Base-by-base conservation (phyloP, 306 rosid species). In the Bauhinia variegata region DNA sequence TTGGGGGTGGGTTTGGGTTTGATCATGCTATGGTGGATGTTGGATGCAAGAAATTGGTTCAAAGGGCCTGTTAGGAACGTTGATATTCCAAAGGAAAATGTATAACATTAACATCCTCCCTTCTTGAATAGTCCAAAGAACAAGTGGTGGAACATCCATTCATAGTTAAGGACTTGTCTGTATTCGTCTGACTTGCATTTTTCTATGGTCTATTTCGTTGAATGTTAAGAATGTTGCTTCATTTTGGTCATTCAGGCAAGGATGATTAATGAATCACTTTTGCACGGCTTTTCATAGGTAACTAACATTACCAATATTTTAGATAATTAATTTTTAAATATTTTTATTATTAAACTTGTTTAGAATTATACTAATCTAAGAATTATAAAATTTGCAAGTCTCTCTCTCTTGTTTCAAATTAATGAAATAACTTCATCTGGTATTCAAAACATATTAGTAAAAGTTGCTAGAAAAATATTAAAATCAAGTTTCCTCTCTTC, bases 41-140 rank as follows among this genome's bases (percentile, higher is more conserved):
- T 91, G 68, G 96, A 88, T 74, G 97, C 97, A 52, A 91, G 97
- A 67, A 81, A 86, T 60, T 91, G 97, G 97, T 91, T 88, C 72
- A 88, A 69, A 63, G 96, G 97, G 16, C 97, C 96, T 54, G 96
- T 88, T 75, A 75, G 96, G 75, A 91, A 88, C 44, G 73, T 86
- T 75, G 89, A 84, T 44, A 39, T 4, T 47, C 88, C 72, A 57
- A 86, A 80, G 74, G 95, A 61, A 7, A 87, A 80, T 67, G 82
- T 78, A 8, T 90, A 43, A 75, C 1, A 23, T 23, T 23, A 43
- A 75, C 1, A 23, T 23, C 2, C 28, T 23, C 28, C 28, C 28
- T 55, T 68, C 37, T 57, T 47, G 18, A 16, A 2, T 8, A 18
- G 68, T 71, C 44, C 71, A 60, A 28, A 31, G 44, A 14, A 48